Percentiles rank a stretch among this genome's conserved stretches.
Evolutionary conservation across 169 alveolate genomes (phyloP).

Genomic region (Theileria parva): DNA sequence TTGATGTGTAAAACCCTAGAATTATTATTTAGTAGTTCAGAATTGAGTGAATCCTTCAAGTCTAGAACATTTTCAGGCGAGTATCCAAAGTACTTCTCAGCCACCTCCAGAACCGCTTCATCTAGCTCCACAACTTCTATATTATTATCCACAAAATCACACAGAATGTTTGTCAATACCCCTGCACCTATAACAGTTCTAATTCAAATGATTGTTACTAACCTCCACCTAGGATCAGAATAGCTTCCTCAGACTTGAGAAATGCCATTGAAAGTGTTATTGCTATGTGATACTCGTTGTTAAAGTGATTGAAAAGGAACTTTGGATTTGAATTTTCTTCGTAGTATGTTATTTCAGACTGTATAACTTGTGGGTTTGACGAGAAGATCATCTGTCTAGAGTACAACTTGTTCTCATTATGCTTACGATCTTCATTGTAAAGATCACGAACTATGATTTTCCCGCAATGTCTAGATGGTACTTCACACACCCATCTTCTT

Average conservation of each 20-base stretch:
- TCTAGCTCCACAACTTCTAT: constrained; percentile 47
- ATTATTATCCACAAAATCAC: not conserved
- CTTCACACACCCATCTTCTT: constrained; percentile 36
- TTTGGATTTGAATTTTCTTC: constrained; percentile 13
- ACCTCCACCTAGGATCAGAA: constrained; percentile 38
- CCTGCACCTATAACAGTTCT: constrained; percentile 31
- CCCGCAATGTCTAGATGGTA: constrained; percentile 37
- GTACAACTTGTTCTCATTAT: constrained; percentile 29
- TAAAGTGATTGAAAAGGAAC: constrained; percentile 9
- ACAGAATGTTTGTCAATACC: constrained; percentile 26
- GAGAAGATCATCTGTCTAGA: constrained; percentile 77
- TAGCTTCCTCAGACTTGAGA: constrained; percentile 18
- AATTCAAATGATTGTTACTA: not conserved
- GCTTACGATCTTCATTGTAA: not conserved
- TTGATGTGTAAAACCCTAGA: constrained; percentile 18
- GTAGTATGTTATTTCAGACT: constrained; percentile 59
- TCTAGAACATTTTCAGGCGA: not conserved
- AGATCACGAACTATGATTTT: constrained; percentile 46
- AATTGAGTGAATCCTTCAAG: not conserved
- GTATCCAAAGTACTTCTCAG: constrained; percentile 30
- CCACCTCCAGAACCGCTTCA: constrained; percentile 32
- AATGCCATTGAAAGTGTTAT: constrained; percentile 44
- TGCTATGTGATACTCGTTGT: constrained; percentile 49
- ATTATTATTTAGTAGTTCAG: not conserved
- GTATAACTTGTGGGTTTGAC: constrained; percentile 73